A percentile compares a stretch with the other conserved stretches of the same genome.
Evolutionary conservation across 257 asterid species (phyloP).

Genomic region (Primulina eburnea): DNA sequence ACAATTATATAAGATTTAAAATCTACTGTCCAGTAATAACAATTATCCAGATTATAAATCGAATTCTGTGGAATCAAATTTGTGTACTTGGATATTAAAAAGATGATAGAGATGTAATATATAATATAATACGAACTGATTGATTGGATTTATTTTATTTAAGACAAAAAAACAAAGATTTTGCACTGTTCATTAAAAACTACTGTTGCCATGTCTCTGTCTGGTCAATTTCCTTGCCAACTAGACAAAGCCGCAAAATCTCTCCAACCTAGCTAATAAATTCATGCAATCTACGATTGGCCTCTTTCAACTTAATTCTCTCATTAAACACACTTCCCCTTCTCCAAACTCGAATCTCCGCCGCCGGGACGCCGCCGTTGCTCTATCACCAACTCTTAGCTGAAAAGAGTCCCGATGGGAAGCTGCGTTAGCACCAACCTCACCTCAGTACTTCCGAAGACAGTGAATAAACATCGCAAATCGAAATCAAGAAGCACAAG

Average conservation of each 20-base stretch:
- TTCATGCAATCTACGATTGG: conserved; percentile 12
- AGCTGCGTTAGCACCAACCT: conserved; percentile 46
- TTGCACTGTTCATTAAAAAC: too few relatives aligned
- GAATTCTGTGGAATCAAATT: too few relatives aligned
- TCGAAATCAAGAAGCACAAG: conserved; percentile 17
- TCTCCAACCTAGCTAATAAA: conserved; percentile 31
- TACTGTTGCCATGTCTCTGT: neutral
- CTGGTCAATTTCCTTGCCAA: neutral
- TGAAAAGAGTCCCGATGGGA: conserved; percentile 42
- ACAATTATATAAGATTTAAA: too few relatives aligned
- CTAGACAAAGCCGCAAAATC: neutral
- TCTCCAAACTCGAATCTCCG: neutral
- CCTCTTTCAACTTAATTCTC: neutral
- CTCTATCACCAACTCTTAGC: neutral
- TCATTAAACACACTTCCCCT: conserved; percentile 8
- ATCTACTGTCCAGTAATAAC: too few relatives aligned
- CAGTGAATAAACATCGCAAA: neutral
- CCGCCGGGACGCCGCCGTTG: neutral
- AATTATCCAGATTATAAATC: too few relatives aligned
- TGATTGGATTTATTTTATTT: too few relatives aligned
- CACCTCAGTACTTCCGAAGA: neutral
- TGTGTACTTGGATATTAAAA: too few relatives aligned
- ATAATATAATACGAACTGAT: too few relatives aligned
- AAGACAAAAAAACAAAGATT: too few relatives aligned
- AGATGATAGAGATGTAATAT: too few relatives aligned